Percentiles rank a stretch among this genome's conserved stretches.
phyloP scores from a whole-genome alignment of 306 rosid genomes.

The Sicyos edulis region DNA sequence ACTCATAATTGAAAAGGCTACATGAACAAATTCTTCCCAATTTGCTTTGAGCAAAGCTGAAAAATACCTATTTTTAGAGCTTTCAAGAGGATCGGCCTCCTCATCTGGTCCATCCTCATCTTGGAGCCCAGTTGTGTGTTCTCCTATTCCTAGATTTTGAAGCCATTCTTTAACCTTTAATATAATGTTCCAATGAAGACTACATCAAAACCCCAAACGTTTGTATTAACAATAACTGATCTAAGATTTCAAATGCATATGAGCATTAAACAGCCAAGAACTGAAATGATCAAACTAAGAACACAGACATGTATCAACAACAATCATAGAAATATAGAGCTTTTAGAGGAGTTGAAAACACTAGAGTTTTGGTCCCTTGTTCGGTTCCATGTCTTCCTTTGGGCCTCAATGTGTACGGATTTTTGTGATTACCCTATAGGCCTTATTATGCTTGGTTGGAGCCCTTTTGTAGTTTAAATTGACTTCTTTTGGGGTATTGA shows the following conservation, averaged over 20 bases:
- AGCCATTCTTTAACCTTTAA: constrained; percentile 99
- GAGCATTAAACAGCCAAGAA: not conserved
- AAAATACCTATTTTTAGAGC: constrained; percentile 61
- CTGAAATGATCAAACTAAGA: not conserved
- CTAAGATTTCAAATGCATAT: not conserved
- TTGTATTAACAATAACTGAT: constrained; percentile 12
- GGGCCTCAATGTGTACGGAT: not conserved
- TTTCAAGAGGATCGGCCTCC: constrained; percentile 60
- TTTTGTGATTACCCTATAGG: not conserved
- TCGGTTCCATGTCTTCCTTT: not conserved
- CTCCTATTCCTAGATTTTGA: constrained; percentile 99
- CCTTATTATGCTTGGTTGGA: not conserved
- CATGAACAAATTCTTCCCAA: constrained; percentile 18
- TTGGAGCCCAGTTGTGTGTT: constrained; percentile 51
- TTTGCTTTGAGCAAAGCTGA: constrained; percentile 2
- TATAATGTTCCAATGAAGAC: constrained; percentile 60
- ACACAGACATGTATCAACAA: not conserved
- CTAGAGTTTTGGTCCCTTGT: not conserved
- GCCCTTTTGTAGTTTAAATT: not conserved
- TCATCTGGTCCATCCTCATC: constrained; percentile 81
- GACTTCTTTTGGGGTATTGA: not conserved
- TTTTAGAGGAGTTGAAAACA: not conserved
- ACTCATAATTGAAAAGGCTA: constrained; percentile 18
- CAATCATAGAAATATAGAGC: not conserved
- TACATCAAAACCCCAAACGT: constrained; percentile 57